Conservation (phyloP, 768 basidiomycete species). For the Boletus sensibilis region DNA sequence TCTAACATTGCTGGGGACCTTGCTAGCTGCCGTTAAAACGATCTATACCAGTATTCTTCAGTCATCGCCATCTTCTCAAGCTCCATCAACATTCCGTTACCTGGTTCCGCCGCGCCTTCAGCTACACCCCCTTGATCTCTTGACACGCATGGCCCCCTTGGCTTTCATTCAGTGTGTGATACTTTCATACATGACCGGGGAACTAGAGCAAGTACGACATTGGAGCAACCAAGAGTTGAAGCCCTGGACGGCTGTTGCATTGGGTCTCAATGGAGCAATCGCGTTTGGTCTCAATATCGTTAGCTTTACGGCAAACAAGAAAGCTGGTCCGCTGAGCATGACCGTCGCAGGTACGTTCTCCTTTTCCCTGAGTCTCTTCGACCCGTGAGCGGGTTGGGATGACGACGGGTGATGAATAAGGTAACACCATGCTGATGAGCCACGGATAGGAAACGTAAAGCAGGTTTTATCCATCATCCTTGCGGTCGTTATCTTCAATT, state of each 20-base stretch:
- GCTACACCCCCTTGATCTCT: conserved; percentile 79
- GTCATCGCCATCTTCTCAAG: conserved; percentile 33
- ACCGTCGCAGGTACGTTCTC: conserved; percentile 73
- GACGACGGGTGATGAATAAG: neutral
- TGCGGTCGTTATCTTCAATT: conserved; percentile 80
- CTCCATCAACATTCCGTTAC: conserved; percentile 19
- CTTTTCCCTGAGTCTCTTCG: neutral
- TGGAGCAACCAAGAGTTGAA: conserved; percentile 45
- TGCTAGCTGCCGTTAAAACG: conserved; percentile 92
- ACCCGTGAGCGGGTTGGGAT: conserved; percentile 6
- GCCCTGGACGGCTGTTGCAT: conserved; percentile 43
- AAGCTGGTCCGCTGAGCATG: conserved; percentile 87
- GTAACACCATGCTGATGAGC: conserved; percentile 6
- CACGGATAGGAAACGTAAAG: conserved; percentile 76
- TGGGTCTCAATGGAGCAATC: conserved; percentile 77
- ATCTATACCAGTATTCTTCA: conserved; percentile 85
- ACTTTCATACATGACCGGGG: conserved; percentile 77
- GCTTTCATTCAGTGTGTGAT: conserved; percentile 85
- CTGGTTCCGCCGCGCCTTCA: conserved; percentile 36
- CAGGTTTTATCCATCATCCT: conserved; percentile 88
- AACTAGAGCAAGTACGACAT: conserved; percentile 60
- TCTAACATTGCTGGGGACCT: conserved; percentile 85
- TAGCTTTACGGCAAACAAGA: conserved; percentile 93
- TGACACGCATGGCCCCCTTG: conserved; percentile 88
- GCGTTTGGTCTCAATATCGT: conserved; percentile 94